A percentile compares a stretch with the other conserved stretches of the same genome.
phyloP scores from a whole-genome alignment of 1,284 basidiomycete species.

The Thelephora terrestris region DNA sequence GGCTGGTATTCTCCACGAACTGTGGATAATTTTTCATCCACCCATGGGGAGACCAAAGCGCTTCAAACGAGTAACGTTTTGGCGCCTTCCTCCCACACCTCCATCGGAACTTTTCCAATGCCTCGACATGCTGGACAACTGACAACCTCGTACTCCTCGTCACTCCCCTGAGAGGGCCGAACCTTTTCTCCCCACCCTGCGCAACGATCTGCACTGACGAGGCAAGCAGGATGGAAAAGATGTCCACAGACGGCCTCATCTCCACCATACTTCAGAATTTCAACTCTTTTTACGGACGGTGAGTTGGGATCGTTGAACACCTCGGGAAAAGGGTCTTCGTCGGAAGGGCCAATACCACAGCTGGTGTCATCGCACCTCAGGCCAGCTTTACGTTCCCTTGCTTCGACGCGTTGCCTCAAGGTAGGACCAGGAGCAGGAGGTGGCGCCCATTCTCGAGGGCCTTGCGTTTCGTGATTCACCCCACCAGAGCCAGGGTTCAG shows the following conservation, averaged over 20 bases:
- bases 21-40: too few relatives aligned
- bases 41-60: too few relatives aligned
- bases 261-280: slow-evolving; percentile 23
- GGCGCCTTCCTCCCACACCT: slow-evolving; percentile 51
- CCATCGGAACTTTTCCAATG: slow-evolving; percentile 42
- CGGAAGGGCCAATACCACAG: slow-evolving; percentile 64
- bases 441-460: slow-evolving; percentile 20
- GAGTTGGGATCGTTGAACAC: slow-evolving; percentile 14
- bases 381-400: slow-evolving; percentile 51
- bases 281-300: slow-evolving; percentile 32
- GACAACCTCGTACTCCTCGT: slow-evolving; percentile 34
- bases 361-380: slow-evolving; percentile 58
- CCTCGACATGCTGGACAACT: slow-evolving; percentile 59
- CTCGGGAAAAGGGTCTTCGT: slow-evolving; percentile 52
- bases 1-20: too few relatives aligned
- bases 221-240: slow-evolving; percentile 57
- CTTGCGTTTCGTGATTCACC: not conserved
- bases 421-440: slow-evolving; percentile 33
- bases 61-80: slow-evolving; percentile 1
- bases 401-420: slow-evolving; percentile 59
- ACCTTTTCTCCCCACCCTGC: slow-evolving; percentile 47
- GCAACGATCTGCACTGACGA: slow-evolving; percentile 66
- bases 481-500: not conserved
- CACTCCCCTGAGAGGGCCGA: slow-evolving; percentile 17
- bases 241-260: slow-evolving; percentile 41